A percentile compares a stretch with the other conserved stretches of the same genome.
These are phyloP conservation scores for Gnomoniopsis smithogilvyi DNA, from an alignment of 2,329 filamentous ascomycete genomes.

Conservation along the genomic window DNA sequence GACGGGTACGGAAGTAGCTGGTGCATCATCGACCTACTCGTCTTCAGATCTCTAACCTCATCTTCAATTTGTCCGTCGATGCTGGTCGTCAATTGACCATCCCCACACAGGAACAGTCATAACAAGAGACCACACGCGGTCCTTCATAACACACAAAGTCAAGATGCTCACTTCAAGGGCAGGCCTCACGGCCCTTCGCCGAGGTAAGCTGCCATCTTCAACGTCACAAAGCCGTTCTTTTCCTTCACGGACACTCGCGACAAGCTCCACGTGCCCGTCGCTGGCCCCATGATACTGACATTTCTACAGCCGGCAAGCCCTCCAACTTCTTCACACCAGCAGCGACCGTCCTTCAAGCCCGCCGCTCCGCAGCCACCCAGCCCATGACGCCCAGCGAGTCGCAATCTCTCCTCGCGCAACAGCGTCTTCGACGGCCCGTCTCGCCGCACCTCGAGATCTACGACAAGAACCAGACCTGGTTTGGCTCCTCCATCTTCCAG, in stretches of 20 bases:
- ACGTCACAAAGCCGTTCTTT: background rate
- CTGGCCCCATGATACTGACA: no score
- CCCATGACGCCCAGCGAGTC: constrained; percentile 53
- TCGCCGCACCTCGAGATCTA: constrained; percentile 86
- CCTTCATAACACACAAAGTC: constrained; percentile 17
- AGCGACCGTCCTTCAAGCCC: constrained; percentile 38
- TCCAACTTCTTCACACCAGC: constrained; percentile 47
- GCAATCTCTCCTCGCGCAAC: constrained; percentile 68
- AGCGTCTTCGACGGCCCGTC: constrained; percentile 79
- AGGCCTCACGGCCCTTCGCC: constrained; percentile 56
- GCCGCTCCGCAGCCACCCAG: constrained; percentile 54
- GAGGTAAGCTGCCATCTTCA: constrained; percentile 41
- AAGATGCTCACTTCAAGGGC: constrained; percentile 56
- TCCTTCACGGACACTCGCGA: background rate
- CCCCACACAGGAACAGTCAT: constrained; percentile 3
- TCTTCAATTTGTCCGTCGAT: constrained; percentile 1
- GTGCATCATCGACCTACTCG: constrained; percentile 13
- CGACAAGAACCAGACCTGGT: constrained; percentile 82
- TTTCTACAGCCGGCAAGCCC: constrained; percentile 35
- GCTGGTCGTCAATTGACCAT: constrained; percentile 13
- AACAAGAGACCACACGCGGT: constrained; percentile 2
- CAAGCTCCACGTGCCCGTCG: no score
- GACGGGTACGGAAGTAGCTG: constrained; percentile 11
- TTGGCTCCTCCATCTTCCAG: constrained; percentile 68
- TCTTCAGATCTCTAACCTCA: background rate